Percentiles rank a stretch among this genome's conserved stretches.
These are phyloP conservation scores for Lactarius quietus DNA, from an alignment of 768 basidiomycete species.

Conservation along the genomic window DNA sequence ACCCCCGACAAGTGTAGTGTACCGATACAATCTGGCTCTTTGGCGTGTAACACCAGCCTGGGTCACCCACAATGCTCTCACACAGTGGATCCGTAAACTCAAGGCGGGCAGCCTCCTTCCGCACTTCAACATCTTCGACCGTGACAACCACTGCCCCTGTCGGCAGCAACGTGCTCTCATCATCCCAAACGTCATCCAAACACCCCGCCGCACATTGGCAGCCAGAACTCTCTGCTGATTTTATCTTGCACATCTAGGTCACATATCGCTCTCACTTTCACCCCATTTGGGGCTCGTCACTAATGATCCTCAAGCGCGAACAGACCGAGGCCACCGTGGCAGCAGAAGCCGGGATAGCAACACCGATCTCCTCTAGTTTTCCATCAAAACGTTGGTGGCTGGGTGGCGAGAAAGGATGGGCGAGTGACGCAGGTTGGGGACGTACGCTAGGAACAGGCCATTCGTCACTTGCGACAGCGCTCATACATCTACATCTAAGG, in stretches of 20 bases:
- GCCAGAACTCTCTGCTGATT: slow-evolving; percentile 81
- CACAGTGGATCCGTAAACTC: slow-evolving; percentile 42
- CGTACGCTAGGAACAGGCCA: slow-evolving; percentile 91
- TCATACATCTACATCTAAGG: slow-evolving; percentile 73
- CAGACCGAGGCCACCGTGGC: slow-evolving; percentile 31
- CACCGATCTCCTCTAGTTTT: slow-evolving; percentile 35
- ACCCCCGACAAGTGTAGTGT: slow-evolving; percentile 75
- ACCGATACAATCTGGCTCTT: slow-evolving; percentile 88
- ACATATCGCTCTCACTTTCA: slow-evolving; percentile 88
- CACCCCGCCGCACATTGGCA: slow-evolving; percentile 52
- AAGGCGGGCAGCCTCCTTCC: slow-evolving; percentile 42
- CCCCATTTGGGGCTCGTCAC: slow-evolving; percentile 66
- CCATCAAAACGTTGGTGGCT: slow-evolving; percentile 60
- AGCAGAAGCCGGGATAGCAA: neutral
- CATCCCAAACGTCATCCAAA: slow-evolving; percentile 37
- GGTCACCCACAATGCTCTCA: slow-evolving; percentile 22
- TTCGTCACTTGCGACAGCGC: slow-evolving; percentile 72
- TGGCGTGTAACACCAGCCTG: slow-evolving; percentile 63
- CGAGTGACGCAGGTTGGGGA: slow-evolving; percentile 85
- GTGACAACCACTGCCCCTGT: slow-evolving; percentile 27
- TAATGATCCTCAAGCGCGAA: slow-evolving; percentile 39
- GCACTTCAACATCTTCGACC: slow-evolving; percentile 43
- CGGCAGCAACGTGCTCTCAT: slow-evolving; percentile 34
- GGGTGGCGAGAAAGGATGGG: slow-evolving; percentile 72
- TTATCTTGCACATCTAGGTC: slow-evolving; percentile 83